Conservation (phyloP, 2,329 filamentous ascomycete genomes). For the Shiraia bambusicola region DNA sequence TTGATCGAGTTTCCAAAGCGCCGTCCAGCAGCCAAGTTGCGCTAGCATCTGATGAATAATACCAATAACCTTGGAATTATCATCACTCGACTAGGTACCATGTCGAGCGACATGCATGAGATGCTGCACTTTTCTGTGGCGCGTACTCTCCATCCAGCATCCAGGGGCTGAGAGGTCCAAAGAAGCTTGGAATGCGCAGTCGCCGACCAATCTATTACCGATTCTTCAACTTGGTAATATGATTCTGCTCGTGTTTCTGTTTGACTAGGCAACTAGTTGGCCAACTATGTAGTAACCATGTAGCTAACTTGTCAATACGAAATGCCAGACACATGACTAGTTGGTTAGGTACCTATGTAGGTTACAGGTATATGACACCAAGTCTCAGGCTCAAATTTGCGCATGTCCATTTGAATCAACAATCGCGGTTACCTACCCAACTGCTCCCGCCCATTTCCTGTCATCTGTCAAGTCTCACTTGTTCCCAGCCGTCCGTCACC, state of each 20-base stretch:
- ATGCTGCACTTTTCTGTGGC: slow-evolving; percentile 6
- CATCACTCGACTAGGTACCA: too few species aligned
- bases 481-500: neutral
- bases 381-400: too few species aligned
- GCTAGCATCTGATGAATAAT: neutral
- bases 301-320: too few species aligned
- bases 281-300: too few species aligned
- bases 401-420: too few species aligned
- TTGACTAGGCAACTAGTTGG: too few species aligned
- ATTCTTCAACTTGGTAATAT: neutral
- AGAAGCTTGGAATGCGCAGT: neutral
- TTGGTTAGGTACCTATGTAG: too few species aligned
- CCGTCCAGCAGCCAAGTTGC: slow-evolving; percentile 1
- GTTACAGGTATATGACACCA: too few species aligned
- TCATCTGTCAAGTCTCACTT: neutral
- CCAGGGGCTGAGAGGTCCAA: neutral
- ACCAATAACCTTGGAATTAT: too few species aligned
- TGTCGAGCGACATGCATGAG: slow-evolving; percentile 5
- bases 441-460: neutral
- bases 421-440: too few species aligned
- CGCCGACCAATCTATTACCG: slow-evolving; percentile 4
- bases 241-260: neutral
- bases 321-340: too few species aligned
- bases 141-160: slow-evolving; percentile 1
- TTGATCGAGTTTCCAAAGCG: slow-evolving; percentile 1